phyloP scores from a whole-genome alignment of 78 protist species.

The Diacronema lutheri region DNA sequence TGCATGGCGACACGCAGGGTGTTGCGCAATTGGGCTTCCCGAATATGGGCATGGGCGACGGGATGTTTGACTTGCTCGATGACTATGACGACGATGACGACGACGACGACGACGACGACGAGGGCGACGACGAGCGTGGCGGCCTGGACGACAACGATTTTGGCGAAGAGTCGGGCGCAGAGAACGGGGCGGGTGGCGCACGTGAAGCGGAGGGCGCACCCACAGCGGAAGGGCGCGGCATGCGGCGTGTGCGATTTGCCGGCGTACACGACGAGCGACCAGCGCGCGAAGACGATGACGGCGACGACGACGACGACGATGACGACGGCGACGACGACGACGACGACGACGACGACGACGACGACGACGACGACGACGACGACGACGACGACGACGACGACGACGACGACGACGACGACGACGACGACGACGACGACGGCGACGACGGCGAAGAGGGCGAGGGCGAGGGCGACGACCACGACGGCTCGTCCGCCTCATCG shows the following conservation, averaged over 20 bases:
- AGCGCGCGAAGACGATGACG: not conserved
- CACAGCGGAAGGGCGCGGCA: too few relatives aligned
- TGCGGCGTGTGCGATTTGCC: too few relatives aligned
- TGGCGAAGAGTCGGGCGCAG: not conserved
- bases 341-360: not conserved
- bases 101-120: not conserved
- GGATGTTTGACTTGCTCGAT: not conserved
- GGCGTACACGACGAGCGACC: too few relatives aligned
- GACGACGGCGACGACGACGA: not conserved
- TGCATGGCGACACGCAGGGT: too few relatives aligned
- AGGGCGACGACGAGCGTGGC: not conserved
- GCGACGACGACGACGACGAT: not conserved
- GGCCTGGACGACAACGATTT: not conserved
- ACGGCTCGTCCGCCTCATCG: too few relatives aligned
- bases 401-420: not conserved
- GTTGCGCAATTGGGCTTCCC: too few relatives aligned
- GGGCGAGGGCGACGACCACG: not conserved
- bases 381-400: not conserved
- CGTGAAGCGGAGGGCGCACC: too few relatives aligned
- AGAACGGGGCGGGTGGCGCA: not conserved
- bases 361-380: not conserved
- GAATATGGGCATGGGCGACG: not conserved
- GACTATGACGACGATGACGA: not conserved
- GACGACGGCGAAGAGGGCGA: not conserved
- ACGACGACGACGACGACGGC: not conserved